Percentiles rank a stretch among this genome's conserved stretches.
phyloP scores from a whole-genome alignment of 495 filamentous ascomycete species.

The Aspergillus sclerotioniger region DNA sequence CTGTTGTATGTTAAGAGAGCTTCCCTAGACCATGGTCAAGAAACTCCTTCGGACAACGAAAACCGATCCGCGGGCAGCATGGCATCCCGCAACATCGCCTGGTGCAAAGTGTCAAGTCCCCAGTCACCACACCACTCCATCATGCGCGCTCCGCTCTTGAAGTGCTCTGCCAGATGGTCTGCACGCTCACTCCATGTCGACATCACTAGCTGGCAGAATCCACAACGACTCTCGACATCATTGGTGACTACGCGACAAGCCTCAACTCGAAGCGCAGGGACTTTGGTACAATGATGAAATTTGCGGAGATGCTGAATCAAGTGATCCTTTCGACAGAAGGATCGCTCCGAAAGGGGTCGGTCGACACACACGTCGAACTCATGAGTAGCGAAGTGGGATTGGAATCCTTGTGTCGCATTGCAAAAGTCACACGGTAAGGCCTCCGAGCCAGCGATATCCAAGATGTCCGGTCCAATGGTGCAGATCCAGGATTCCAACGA shows the following conservation, averaged over 20 bases:
- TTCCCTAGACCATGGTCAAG: neutral
- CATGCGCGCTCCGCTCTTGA: slow-evolving; percentile 65
- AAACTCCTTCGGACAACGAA: neutral
- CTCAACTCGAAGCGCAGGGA: slow-evolving; percentile 60
- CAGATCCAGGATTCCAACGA: slow-evolving; percentile 79
- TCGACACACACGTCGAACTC: slow-evolving; percentile 68
- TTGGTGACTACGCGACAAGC: slow-evolving; percentile 61
- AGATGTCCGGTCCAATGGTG: slow-evolving; percentile 13
- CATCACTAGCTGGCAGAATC: slow-evolving; percentile 63
- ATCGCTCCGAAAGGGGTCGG: slow-evolving; percentile 61
- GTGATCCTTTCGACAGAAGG: slow-evolving; percentile 84
- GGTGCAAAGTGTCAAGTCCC: slow-evolving; percentile 61
- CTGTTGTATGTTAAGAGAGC: too few relatives aligned
- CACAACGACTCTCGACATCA: slow-evolving; percentile 65
- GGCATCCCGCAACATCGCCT: slow-evolving; percentile 60
- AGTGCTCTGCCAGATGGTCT: slow-evolving; percentile 68
- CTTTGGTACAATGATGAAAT: slow-evolving; percentile 65
- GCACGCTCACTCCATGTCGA: slow-evolving; percentile 60
- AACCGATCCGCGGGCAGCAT: slow-evolving; percentile 10
- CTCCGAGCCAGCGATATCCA: slow-evolving; percentile 12
- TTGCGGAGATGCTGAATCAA: slow-evolving; percentile 77
- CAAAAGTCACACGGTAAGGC: slow-evolving; percentile 62
- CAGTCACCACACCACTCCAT: slow-evolving; percentile 70
- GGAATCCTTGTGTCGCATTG: slow-evolving; percentile 52
- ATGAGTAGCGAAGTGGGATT: slow-evolving; percentile 66